phyloP scores from a whole-genome alignment of 2,329 filamentous ascomycete genomes.

The Fusarium sp. region DNA sequence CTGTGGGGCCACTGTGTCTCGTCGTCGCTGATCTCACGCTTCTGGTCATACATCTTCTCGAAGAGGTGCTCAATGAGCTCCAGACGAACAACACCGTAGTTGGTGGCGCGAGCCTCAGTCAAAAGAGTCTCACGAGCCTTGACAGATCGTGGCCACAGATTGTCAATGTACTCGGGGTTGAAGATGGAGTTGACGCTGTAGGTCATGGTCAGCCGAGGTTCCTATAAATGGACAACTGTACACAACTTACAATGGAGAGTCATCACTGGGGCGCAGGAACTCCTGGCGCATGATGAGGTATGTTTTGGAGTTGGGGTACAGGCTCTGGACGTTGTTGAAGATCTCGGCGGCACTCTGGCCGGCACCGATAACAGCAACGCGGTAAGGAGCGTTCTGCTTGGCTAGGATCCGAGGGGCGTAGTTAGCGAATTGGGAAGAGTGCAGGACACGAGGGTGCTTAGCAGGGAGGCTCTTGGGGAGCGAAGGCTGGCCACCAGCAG shows the following conservation, averaged over 20 bases:
- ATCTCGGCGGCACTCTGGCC: slow-evolving; percentile 96
- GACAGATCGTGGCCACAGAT: slow-evolving; percentile 73
- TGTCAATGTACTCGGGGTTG: slow-evolving; percentile 84
- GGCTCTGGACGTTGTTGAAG: slow-evolving; percentile 83
- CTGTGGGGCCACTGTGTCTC: slow-evolving; percentile 82
- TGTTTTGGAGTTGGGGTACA: slow-evolving; percentile 84
- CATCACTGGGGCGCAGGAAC: slow-evolving; percentile 88
- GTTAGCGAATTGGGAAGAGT: slow-evolving; percentile 86
- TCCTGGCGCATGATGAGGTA: slow-evolving; percentile 82
- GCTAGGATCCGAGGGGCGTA: slow-evolving; percentile 66
- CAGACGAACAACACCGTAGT: slow-evolving; percentile 94
- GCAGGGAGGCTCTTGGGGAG: slow-evolving; percentile 75
- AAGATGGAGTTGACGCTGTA: slow-evolving; percentile 92
- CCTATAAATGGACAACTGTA: not conserved
- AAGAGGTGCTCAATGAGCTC: slow-evolving; percentile 89
- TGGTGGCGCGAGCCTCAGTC: slow-evolving; percentile 79
- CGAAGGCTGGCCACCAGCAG: slow-evolving; percentile 68
- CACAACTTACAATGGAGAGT: slow-evolving; percentile 85
- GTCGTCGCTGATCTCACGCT: slow-evolving; percentile 71
- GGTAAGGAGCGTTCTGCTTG: slow-evolving; percentile 66
- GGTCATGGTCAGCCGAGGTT: slow-evolving; percentile 38
- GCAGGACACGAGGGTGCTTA: slow-evolving; percentile 77
- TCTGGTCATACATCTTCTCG: slow-evolving; percentile 86
- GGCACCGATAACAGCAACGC: slow-evolving; percentile 84
- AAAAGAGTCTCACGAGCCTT: slow-evolving; percentile 68